Base-by-base conservation (phyloP, 106 monocot species). In the Dioscorea zingiberensis region DNA sequence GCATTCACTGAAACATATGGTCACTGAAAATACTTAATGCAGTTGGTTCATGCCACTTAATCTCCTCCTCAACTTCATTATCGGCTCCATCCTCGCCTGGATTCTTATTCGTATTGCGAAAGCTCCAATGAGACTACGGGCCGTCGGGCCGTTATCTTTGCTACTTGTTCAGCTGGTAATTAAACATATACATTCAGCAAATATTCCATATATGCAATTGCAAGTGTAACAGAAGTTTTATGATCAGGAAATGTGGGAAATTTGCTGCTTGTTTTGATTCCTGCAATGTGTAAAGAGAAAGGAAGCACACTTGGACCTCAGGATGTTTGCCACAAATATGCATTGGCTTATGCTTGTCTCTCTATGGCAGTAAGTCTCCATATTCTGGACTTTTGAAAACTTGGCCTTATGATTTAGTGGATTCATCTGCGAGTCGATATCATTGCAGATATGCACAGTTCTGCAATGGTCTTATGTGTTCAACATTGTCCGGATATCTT, bases 401-500 rank as follows among this genome's bases (percentile, higher is more conserved):
- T 51, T 4, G 4, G 51, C 7, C 51, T 16, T 16, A 18, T 2
- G 2, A 51, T 38, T 6, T 6, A 8, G 38, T 38, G 38, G 38
- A 38, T 38, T 38, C 38, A 38, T 6, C 9, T 38, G 38, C 4
- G 38, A 0, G 15, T 18, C 4, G 2, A 51, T 51, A 15, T 3
- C 19, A 18, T 19, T 62, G 32, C 65, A 77, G 62, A 57, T 58
- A 24, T 63, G 60, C 17, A 55, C 55, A 46, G 54, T 71, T 2
- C 54, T 55, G 47, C 69, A 68, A 7, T 69, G 63, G 69, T 63
- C 56, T 11, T 69, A 55, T 28, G 69, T 76, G 7, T 69, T 62
- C 63, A 76, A 76, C 48, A 69, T 69, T 56, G 47, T 69, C 27
- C 76, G 63, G 25, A 65, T 64, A 65, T 63, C 55, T 14, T 64